Base-by-base conservation (phyloP, 2,329 filamentous ascomycete genomes). In the Pseudocercospora musae region DNA sequence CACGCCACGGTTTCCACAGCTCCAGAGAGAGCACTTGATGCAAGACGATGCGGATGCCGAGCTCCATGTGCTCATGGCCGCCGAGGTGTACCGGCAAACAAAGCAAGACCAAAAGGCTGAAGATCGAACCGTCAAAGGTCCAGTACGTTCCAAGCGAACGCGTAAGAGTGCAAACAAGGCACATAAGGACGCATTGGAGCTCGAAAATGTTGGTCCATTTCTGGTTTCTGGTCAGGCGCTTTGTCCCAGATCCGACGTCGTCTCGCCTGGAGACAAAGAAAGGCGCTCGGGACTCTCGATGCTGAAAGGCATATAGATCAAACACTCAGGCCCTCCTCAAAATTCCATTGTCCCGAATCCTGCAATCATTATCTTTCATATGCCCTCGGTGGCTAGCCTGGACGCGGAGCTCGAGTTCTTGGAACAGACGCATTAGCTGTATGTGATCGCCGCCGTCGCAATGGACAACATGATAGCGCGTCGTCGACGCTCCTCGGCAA, bases 381-480 rank as follows among this genome's bases (percentile, higher is more conserved):
- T 7, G 37, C 37, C 15, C 37, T 40, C 37, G 15, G 37, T 40
- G 15, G 4, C n/a, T 40, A 40, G 15, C 37, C 37, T 40, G 37
- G n/a, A 40, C 7, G 37, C 37, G 3, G 7, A 40, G 37, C 15
- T 18, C 4, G 2, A 40, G 15, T n/a, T 40, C 37, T 40, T 40
- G 37, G 9, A 40, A 40, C 4, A 5, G 15, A 40, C 33, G 37
- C 33, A 37, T 2, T 40, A 18, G 37, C 37, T 23, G 25, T 25
- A 21, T 18, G 50, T 15, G 25, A 21, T 27, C 40, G 21, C 52
- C 8, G 18, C 1, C n/a, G 13, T 29, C 33, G 25, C 27, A 27
- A 56, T 27, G 59, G 54, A 60, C 29, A n/a, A n/a, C 53, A 40
- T 27, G 31, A 57, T 52, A 40, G 20, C n/a, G 4, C n/a, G 29